Base-by-base conservation (phyloP, 768 basidiomycete genomes). In the Kwoniella sp. region DNA sequence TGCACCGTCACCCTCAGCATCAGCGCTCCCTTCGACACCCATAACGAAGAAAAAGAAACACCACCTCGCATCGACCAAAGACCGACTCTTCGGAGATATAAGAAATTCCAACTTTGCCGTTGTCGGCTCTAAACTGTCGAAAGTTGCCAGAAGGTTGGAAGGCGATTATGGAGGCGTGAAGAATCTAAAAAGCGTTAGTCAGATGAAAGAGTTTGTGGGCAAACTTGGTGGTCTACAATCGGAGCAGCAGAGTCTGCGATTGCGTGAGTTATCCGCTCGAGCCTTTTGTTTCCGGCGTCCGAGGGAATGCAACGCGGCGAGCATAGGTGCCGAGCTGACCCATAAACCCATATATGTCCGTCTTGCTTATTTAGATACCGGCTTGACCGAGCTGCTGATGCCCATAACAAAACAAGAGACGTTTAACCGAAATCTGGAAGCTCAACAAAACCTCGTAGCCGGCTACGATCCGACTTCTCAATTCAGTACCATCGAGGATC, bases 391-490 rank as follows among this genome's bases (percentile, higher is more conserved):
- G 80, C 82, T 92, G 76, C 83, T 99, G 47, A 86, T 92, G 64
- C 88, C 90, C 24, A 83, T 88, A 63, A 98, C 94, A 1, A 84
- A 86, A 57, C 90, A 90, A 15, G 90, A 95, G 44, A 82, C 88
- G 50, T 99, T 99, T 82, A 92, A 92, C 80, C 89, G 88, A 74
- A 90, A 88, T 12, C 83, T 99, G 10, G 94, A 98, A 81, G 89
- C 96, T 15, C 95, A 98, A 75, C 96, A 98, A 79, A 98, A 98
- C 79, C 84, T 99, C n/a, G 85, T 98, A 29, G 91, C 93, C 7
- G 94, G 92, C 7, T 92, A 94, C 74, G 90, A 97, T 71, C 83
- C 89, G 26, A 82, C 86, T 13, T 83, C 84, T 3, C 96, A 98
- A 78, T 84, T 96, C 47, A 81, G 82, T n/a, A 87, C 88, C 0